These are phyloP conservation scores for Pseudoturritis turrita DNA, from an alignment of 345 rosid species.

Conservation along the genomic window DNA sequence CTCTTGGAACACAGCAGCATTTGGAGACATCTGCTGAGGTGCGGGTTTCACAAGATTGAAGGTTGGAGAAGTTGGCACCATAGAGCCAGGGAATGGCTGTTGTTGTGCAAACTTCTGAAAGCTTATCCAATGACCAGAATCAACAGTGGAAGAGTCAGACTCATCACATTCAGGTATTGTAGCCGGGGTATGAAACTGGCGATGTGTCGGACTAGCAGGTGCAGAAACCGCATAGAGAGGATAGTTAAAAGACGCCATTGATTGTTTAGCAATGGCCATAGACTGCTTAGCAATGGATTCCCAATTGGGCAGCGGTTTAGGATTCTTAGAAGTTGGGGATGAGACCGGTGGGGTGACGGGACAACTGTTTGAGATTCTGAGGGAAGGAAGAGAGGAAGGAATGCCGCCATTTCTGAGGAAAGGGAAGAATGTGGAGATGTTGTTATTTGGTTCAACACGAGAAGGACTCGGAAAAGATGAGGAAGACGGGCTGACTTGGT, in stretches of 20 bases:
- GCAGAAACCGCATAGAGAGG: constrained; percentile 86
- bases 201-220: constrained; percentile 94
- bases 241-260: constrained; percentile 69
- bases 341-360: constrained; percentile 96
- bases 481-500: constrained; percentile 84
- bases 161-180: constrained; percentile 94
- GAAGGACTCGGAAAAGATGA: constrained; percentile 90
- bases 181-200: constrained; percentile 73
- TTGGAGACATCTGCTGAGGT: constrained; percentile 38
- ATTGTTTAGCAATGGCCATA: constrained; percentile 52
- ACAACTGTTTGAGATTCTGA: constrained; percentile 92
- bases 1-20: constrained; percentile 39
- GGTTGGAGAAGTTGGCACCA: constrained; percentile 82
- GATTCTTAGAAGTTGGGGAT: constrained; percentile 75
- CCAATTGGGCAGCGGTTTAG: constrained; percentile 80
- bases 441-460: constrained; percentile 38
- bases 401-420: constrained; percentile 54
- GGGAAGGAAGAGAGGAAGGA: constrained; percentile 84
- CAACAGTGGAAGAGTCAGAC: constrained; percentile 88
- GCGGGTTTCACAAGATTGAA: constrained; percentile 73
- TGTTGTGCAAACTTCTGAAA: constrained; percentile 69
- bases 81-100: constrained; percentile 33
- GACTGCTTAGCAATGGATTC: constrained; percentile 76
- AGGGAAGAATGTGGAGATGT: constrained; percentile 52
- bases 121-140: constrained; percentile 94